Conservation (phyloP, 345 rosid genomes). For the Eucalyptus camaldulensis region DNA sequence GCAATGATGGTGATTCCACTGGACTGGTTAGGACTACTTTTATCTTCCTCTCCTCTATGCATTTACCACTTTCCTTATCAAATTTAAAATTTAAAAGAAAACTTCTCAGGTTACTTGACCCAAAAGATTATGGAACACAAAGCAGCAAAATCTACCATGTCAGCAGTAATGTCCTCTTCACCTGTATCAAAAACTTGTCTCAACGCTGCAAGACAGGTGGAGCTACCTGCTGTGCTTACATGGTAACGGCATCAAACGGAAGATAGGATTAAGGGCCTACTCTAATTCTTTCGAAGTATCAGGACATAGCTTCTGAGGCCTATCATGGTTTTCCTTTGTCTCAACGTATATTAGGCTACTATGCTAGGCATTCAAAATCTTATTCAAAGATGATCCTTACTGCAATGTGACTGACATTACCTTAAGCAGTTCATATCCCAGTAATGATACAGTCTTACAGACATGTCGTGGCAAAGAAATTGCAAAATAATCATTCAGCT, state of each 20-base stretch:
- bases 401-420: too few species aligned
- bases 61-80: constrained; percentile 16
- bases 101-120: neutral
- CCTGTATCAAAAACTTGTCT: constrained; percentile 47
- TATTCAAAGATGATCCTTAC: too few species aligned
- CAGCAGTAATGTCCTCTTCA: constrained; percentile 27
- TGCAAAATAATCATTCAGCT: too few species aligned
- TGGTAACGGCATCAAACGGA: constrained; percentile 12
- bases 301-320: neutral
- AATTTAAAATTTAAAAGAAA: constrained; percentile 10
- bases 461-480: too few species aligned
- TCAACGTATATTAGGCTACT: neutral
- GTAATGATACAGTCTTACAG: too few species aligned
- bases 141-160: constrained; percentile 4
- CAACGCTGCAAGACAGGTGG: constrained; percentile 14
- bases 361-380: neutral
- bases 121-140: neutral
- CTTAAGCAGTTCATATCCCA: too few species aligned
- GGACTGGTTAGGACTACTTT: constrained; percentile 24
- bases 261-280: neutral
- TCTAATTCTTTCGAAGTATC: neutral
- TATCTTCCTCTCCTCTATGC: constrained; percentile 30
- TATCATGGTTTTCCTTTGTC: neutral
- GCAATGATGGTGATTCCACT: constrained; percentile 12
- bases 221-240: constrained; percentile 33